Evolutionary conservation across 2,329 filamentous ascomycete genomes (phyloP).

Genomic region (Talaromyces sp.): DNA sequence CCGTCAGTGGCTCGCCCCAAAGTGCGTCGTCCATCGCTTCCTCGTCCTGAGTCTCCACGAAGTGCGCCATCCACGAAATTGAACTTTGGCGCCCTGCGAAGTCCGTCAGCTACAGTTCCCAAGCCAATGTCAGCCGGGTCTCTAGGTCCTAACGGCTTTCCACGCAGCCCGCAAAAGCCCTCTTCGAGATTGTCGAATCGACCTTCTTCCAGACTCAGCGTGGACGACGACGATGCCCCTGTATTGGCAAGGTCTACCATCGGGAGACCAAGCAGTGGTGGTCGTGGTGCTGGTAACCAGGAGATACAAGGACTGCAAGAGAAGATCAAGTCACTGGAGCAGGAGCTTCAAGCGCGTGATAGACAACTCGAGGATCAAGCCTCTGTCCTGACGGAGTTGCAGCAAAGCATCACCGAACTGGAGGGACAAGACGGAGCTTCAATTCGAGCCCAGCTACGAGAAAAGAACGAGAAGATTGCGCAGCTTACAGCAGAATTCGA

Average conservation of each 20-base stretch:
- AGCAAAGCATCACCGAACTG: conserved; percentile 78
- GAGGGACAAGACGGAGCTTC: conserved; percentile 74
- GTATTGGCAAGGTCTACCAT: conserved; percentile 22
- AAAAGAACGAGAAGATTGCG: conserved; percentile 96
- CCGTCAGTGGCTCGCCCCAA: conserved; percentile 66
- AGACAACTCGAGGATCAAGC: conserved; percentile 86
- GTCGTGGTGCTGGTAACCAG: conserved; percentile 22
- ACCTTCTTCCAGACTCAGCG: conserved; percentile 40
- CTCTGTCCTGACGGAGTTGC: conserved; percentile 81
- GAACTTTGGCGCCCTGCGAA: conserved; percentile 55
- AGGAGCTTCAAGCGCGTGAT: conserved; percentile 79
- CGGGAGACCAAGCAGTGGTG: conserved; percentile 12
- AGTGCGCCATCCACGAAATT: conserved; percentile 59
- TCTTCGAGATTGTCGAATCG: conserved; percentile 40
- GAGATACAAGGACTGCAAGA: conserved; percentile 55
- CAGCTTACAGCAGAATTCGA: conserved; percentile 94
- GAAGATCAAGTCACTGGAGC: conserved; percentile 70
- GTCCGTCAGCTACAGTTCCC: conserved; percentile 49
- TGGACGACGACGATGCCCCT: conserved; percentile 36
- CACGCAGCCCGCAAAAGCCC: conserved; percentile 41
- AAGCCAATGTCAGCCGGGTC: conserved; percentile 14
- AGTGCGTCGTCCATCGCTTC: conserved; percentile 69
- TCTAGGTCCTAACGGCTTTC: conserved; percentile 34
- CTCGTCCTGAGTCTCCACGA: conserved; percentile 81
- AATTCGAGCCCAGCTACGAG: conserved; percentile 76